Evolutionary conservation across 2,329 filamentous ascomycete species (phyloP).

Genomic region (Penicillium corylophilum): DNA sequence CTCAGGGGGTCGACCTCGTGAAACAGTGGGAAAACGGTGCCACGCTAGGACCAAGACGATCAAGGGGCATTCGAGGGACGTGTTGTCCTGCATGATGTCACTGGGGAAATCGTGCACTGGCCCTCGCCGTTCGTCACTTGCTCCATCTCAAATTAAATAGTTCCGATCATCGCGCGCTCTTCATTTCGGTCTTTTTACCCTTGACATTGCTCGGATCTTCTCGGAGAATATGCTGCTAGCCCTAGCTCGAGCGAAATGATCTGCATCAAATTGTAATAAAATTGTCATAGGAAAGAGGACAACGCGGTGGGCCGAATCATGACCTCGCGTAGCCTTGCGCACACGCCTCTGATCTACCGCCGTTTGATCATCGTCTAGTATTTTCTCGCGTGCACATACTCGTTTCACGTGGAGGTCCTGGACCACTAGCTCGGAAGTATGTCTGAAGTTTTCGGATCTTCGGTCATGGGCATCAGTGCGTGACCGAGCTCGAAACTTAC

Average conservation of each 20-base stretch:
- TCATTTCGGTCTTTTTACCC: conserved; percentile 9
- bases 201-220: background rate
- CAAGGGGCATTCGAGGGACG: background rate
- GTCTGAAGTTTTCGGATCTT: background rate
- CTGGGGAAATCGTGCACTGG: conserved; percentile 26
- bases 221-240: background rate
- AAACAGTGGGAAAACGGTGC: conserved; percentile 4
- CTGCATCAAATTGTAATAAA: no score
- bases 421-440: background rate
- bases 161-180: conserved; percentile 11
- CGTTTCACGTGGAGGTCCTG: background rate
- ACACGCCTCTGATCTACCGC: background rate
- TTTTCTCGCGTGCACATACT: background rate
- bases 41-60: conserved; percentile 19
- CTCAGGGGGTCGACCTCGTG: background rate
- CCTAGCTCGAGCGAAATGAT: background rate
- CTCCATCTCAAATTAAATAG: conserved; percentile 16
- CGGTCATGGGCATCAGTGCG: background rate
- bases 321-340: background rate
- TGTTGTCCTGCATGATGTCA: conserved; percentile 20
- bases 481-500: background rate
- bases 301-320: background rate
- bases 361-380: background rate
- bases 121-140: conserved; percentile 13
- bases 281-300: no score